Evolutionary conservation across 371 early-diverging fungal genomes (phyloP).

Genomic region (Mortierella sp.): DNA sequence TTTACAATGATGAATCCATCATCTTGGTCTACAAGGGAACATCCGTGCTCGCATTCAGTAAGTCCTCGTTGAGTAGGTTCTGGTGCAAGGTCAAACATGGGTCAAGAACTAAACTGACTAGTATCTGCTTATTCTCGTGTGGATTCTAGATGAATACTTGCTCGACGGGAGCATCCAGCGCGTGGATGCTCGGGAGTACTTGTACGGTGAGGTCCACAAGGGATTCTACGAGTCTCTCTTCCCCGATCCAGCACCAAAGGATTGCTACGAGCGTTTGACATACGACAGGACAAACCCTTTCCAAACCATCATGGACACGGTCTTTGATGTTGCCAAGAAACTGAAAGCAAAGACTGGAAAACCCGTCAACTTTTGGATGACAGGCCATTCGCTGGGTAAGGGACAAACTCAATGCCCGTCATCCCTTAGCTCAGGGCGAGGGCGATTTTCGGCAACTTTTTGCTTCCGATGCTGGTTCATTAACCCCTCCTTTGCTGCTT

Average conservation of each 20-base stretch:
- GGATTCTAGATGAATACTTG: constrained; percentile 60
- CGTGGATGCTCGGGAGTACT: constrained; percentile 34
- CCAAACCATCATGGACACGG: constrained; percentile 55
- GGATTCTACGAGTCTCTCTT: constrained; percentile 52
- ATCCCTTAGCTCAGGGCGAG: too few species aligned
- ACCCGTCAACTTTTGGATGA: constrained; percentile 62
- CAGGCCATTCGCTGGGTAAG: constrained; percentile 66
- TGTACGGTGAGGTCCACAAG: constrained; percentile 52
- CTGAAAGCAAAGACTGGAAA: constrained; percentile 32
- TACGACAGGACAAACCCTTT: constrained; percentile 58
- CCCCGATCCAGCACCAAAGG: constrained; percentile 38
- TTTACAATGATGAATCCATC: constrained; percentile 56
- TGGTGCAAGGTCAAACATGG: too few species aligned
- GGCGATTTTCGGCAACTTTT: too few species aligned
- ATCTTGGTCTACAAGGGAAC: constrained; percentile 63
- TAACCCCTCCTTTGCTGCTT: background rate
- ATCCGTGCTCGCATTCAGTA: constrained; percentile 54
- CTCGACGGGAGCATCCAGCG: constrained; percentile 43
- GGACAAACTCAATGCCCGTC: too few species aligned
- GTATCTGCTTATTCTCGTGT: too few species aligned
- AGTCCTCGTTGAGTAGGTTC: constrained; percentile 12
- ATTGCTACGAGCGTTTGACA: constrained; percentile 13
- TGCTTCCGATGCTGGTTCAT: too few species aligned
- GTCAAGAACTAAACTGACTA: too few species aligned
- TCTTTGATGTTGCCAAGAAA: constrained; percentile 49